These are phyloP conservation scores for Brassica napus DNA, from an alignment of 345 rosid genomes.

Conservation along the genomic window Da-Ae NC_063437.1:18132501-18133000, in stretches of 20 bases:
- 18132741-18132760: conserved; percentile 36
- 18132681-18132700: conserved; percentile 25
- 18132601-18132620: conserved; percentile 49
- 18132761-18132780: conserved; percentile 44
- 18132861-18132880: conserved; percentile 45
- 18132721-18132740: conserved; percentile 39
- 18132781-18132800: conserved; percentile 47
- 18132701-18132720: conserved; percentile 34
- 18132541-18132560: conserved; percentile 68
- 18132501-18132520: conserved; percentile 73
- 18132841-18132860: conserved; percentile 43
- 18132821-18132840: conserved; percentile 69
- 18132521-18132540: conserved; percentile 64
- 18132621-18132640: conserved; percentile 54
- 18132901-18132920: conserved; percentile 96
- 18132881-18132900: conserved; percentile 74
- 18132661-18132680: conserved; percentile 41
- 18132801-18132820: conserved; percentile 73
- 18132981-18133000: conserved; percentile 51
- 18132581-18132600: conserved; percentile 45
- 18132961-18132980: conserved; percentile 66
- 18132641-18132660: conserved; percentile 43
- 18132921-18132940: conserved; percentile 56
- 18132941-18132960: conserved; percentile 72
- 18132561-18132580: conserved; percentile 42